Base-by-base conservation (phyloP, 78 protist species). In the Tieghemostelium lacteum region DNA sequence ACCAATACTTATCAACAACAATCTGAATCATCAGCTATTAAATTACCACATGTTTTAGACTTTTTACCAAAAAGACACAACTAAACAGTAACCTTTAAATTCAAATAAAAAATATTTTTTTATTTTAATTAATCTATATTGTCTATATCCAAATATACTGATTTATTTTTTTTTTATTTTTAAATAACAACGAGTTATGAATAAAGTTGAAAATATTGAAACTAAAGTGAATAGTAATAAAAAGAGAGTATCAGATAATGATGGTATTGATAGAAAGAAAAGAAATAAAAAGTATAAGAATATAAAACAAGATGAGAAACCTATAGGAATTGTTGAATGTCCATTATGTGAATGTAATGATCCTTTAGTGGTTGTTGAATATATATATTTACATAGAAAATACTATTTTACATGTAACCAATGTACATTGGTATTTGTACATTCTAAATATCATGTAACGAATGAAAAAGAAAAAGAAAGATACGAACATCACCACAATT, bases 371-470 rank as follows among this genome's bases (percentile, higher is more conserved):
- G 39, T 66, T n/a, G 33, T 29, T 8, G 17, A 24, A 39, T 66
- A 39, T 24, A 39, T 54, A 39, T 39, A 22, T 19, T 24, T 49
- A 2, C 52, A 65, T 6, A 67, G 67, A 14, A 80, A 67, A 58
- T 33, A 54, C 8, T 80, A 67, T 31, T 80, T 45, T 57, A 3
- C 40, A 1, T 80, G 88, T 67, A 16, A 55, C 1, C 33, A 24
- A 40, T 80, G 88, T 57, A 61, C 50, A 39, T 69, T 80, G 66
- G 88, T 80, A 1, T 80, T 31, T 55, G 45, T 80, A 34, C 88
- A 80, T 57, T 76, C 65, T 57, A 24, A 65, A 12, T 80, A 20
- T 57, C 88, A 80, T 29, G 75, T 65, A 20, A 61, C 74, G 14
- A 50, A 57, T 55, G 67, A 58, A 24, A 80, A 67, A 39, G 88